phyloP scores from a whole-genome alignment of 2,329 filamentous ascomycete species.

The Helicocarpus griseus region DNA sequence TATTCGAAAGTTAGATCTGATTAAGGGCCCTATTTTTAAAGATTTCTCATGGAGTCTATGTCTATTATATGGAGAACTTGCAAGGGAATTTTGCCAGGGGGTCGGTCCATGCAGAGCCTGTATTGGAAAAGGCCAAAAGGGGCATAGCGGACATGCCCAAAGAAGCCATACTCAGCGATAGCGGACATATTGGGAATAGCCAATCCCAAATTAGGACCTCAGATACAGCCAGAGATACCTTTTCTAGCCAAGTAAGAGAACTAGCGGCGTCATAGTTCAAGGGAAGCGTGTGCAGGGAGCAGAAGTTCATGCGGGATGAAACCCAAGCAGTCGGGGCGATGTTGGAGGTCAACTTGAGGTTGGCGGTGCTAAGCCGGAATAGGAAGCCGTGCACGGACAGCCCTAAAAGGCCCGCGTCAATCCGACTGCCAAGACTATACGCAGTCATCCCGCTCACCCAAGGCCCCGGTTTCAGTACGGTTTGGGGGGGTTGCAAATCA shows the following conservation, averaged over 20 bases:
- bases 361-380: not conserved
- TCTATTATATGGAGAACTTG: not conserved
- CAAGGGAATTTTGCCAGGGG: not conserved
- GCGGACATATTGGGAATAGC: not conserved
- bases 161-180: not conserved
- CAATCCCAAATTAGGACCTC: not conserved
- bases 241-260: not conserved
- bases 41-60: not conserved
- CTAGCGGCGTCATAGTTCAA: not conserved
- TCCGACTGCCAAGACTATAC: not conserved
- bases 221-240: not conserved
- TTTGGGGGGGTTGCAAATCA: not conserved
- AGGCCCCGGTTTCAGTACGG: not conserved
- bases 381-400: not conserved
- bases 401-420: not conserved
- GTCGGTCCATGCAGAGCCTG: not conserved
- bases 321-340: not conserved
- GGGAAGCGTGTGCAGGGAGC: not conserved
- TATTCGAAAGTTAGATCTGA: not conserved
- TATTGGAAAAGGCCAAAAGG: not conserved
- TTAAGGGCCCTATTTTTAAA: not conserved
- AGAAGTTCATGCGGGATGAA: slow-evolving; percentile 5
- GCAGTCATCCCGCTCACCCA: not conserved
- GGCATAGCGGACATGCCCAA: not conserved
- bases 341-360: not conserved